Evolutionary conservation across 2,329 filamentous ascomycete genomes (phyloP), one percentile per base, ranked within the genome.

Genomic region (Colletotrichum truncatum): DNA sequence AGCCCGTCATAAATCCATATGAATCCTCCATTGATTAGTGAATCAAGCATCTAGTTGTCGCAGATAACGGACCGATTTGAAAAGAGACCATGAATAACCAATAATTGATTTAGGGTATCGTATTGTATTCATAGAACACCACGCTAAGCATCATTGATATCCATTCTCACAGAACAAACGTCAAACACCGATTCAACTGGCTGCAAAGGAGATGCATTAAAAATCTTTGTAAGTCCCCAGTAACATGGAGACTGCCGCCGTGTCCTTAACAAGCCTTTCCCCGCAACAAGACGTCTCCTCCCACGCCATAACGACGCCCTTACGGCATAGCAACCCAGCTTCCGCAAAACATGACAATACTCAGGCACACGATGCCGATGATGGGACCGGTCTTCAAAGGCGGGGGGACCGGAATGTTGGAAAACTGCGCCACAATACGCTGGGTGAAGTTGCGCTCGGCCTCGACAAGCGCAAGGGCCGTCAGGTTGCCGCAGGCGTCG

Each of bases 401-500:
- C 10, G 4, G 6, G 4, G 62, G 30, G 10, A 41, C 21, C 23
- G 64, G 64, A 48, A 77, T 74, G 41, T 71, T 58, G 25, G 59
- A 34, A 49, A 79, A 71, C 55, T 75, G 75, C 2, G 73, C 70
- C 6, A 85, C 79, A 41, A 76, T 77, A 28, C 80, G 79, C 32
- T 71, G 67, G 3, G 81, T 82, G 68, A 84, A 80, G 71, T 85
- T 84, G 48, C 62, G 70, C 48, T 72, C 80, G 3, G 81, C 81
- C 66, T 79, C 80, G 23, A 70, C 70, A n/a, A 82, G 36, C n/a
- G 82, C 81, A 48, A 82, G 69, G 48, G 75, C 72, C 9, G 79
- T 81, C 67, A 81, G 71, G 73, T 84, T 84, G 12, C 81, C 81
- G 69, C 82, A 84, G 39, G 74, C 73, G 38, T 69, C 63, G 72